Base-by-base conservation (phyloP, 1,139 yeast species). In the Ogataea hybrid region DNA sequence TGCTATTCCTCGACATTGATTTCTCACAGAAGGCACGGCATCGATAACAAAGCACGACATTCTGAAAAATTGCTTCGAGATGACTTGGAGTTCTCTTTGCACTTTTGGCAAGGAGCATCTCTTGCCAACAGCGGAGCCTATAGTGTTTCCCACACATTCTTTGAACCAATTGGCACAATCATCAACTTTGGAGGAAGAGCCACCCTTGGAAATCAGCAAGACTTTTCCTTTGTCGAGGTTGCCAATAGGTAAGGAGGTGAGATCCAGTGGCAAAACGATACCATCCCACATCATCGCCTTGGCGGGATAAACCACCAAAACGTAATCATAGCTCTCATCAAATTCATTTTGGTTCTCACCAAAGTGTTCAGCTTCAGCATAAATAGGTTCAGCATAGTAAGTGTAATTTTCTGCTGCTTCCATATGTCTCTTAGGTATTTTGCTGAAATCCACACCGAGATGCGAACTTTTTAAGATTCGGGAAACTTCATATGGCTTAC, bases 261-360 rank as follows among this genome's bases (percentile, higher is more conserved):
- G 63, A 17, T 77, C 75, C 14, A 86, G 61, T 39, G 79, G 76
- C 27, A 83, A 75, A 48, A 84, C 81, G 18, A 76, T 73, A 2
- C 97, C 97, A 50, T 86, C 92, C 97, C 97, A 90, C 22, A 86
- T 79, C 59, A 90, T 75, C 0, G 97, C 95, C 55, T 86, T 87
- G 11, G 83, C 76, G 2, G 96, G 92, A 55, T 87, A 81, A 17
- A 89, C 66, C 0, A 90, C 83, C 27, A 90, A 57, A 12, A 89
- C 75, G 53, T 88, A 88, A 0, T 87, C 81, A 41, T 35, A 42
- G 3, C 78, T 50, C 67, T 77, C 77, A 22, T 54, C 54, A 27
- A 46, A 51, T 6, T 36, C 46, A n/a, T 37, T 53, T 3, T 52
- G 56, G 9, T 51, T 27, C 18, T 16, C 25, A 17, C 25, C 35